Evolutionary conservation across 1,284 basidiomycete genomes (phyloP).

Genomic region (Ustilago esculenta): DNA sequence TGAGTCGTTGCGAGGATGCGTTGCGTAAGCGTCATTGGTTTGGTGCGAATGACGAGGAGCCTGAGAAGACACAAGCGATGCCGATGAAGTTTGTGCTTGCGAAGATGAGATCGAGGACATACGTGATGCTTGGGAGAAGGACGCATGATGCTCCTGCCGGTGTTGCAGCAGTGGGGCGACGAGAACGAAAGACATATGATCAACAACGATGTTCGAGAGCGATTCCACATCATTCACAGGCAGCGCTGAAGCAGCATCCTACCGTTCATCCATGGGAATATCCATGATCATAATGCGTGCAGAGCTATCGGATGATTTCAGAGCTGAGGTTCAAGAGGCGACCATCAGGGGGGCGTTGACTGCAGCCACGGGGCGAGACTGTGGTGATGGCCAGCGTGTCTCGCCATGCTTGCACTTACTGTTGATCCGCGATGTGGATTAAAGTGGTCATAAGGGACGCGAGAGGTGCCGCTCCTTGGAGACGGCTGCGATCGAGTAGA

Average conservation of each 20-base stretch:
- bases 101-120: not conserved
- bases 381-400: not conserved
- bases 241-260: too few species aligned
- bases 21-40: not conserved
- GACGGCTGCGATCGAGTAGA: not conserved
- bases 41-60: too few species aligned
- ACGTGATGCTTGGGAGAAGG: slow-evolving; percentile 1
- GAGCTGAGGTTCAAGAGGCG: too few species aligned
- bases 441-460: not conserved
- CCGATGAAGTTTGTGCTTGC: not conserved
- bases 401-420: slow-evolving; percentile 31
- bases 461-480: not conserved
- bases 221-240: not conserved
- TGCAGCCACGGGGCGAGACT: slow-evolving; percentile 10
- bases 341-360: not conserved
- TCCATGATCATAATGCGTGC: too few species aligned
- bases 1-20: not conserved
- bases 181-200: slow-evolving; percentile 10
- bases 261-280: too few species aligned
- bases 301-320: too few species aligned
- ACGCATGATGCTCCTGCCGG: slow-evolving; percentile 7
- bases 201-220: slow-evolving; percentile 12
- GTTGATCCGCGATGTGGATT: slow-evolving; percentile 6
- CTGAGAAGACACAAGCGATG: too few species aligned
- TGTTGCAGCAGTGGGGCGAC: not conserved